phyloP scores from a whole-genome alignment of 2,329 filamentous ascomycete species.

The Lecanosticta acicola region DNA sequence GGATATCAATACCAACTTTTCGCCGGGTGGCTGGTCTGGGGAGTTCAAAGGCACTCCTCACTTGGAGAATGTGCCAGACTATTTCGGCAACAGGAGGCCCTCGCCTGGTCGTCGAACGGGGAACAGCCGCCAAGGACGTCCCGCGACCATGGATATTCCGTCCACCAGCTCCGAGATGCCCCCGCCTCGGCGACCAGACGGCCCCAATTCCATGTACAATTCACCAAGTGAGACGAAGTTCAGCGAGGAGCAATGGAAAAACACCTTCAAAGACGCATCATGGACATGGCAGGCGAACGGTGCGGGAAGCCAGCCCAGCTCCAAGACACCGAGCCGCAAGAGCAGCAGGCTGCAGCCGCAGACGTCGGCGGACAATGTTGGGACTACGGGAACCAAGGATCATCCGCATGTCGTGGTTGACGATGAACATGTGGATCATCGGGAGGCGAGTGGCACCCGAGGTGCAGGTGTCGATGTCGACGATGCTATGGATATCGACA shows the following conservation, averaged over 20 bases:
- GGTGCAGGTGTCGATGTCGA: slow-evolving; percentile 9
- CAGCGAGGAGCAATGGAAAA: slow-evolving; percentile 39
- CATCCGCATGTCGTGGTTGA: slow-evolving; percentile 30
- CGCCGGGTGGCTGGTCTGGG: slow-evolving; percentile 42
- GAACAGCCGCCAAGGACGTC: slow-evolving; percentile 9
- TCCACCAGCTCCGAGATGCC: slow-evolving; percentile 12
- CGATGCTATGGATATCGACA: slow-evolving; percentile 48
- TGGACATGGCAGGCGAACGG: slow-evolving; percentile 10
- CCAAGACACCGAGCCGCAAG: slow-evolving; percentile 28
- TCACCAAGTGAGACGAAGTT: slow-evolving; percentile 31
- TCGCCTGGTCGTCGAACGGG: slow-evolving; percentile 15
- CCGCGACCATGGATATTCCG: slow-evolving; percentile 14
- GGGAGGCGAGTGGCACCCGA: slow-evolving; percentile 1
- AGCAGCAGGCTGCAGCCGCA: slow-evolving; percentile 19
- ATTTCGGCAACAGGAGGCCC: slow-evolving; percentile 33
- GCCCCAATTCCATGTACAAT: slow-evolving; percentile 3
- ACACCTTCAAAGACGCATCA: slow-evolving; percentile 40
- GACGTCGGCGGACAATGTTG: slow-evolving; percentile 6
- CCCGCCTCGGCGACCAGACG: slow-evolving; percentile 4
- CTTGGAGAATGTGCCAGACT: slow-evolving; percentile 34
- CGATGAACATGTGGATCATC: slow-evolving; percentile 25
- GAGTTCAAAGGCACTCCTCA: slow-evolving; percentile 33
- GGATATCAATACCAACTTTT: slow-evolving; percentile 47
- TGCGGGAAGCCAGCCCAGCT: slow-evolving; percentile 24
- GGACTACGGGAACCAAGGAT: slow-evolving; percentile 12